Base-by-base conservation (phyloP, 306 rosid species). In the Fragaria iinumae region DNA sequence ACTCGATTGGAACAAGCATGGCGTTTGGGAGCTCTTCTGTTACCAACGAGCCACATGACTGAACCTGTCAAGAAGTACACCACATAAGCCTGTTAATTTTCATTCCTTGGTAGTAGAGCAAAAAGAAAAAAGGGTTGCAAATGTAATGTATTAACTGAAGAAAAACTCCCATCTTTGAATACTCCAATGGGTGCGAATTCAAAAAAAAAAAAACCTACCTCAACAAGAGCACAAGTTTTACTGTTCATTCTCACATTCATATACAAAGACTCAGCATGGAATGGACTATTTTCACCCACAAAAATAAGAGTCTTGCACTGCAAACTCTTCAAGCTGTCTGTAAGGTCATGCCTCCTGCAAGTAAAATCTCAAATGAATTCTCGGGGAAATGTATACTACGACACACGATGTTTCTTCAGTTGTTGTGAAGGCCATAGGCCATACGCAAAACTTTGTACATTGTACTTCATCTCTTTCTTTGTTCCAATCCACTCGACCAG, bases 11-110 rank as follows among this genome's bases (percentile, higher is more conserved):
- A 76, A 84, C 76, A 75, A 87, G 77, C 97, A 92, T 92, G 57
- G 96, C 88, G 41, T 83, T 77, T 32, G 97, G 97, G 41, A 89
- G 93, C 84, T 92, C 97, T 86, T 92, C 96, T 73, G 97, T 92
- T 73, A 92, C 92, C 75, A 90, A 74, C 50, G 97, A 92, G 76
- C 97, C 97, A 79, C 97, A 92, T 23, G 86, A 91, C 55, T 92
- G 87, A 82, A 90, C 96, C 97, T 92, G 85, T 65, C 73, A 57
- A 74, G 44, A 14, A 32, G 48, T 29, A 60, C 43, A 38, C 25
- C 7, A 53, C 13, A 53, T 20, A 75, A 66, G 66, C 59, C 38
- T 5, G 36, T 55, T 56, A 3, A 50, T 62, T n/a, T 57, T 3
- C 18, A 20, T 57, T 69, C 14, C 57, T 20, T 1, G 9, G 64